These are phyloP conservation scores for Phytophthora colocasiae DNA, from an alignment of 352 stramenopile species.

Conservation along the genomic window DNA sequence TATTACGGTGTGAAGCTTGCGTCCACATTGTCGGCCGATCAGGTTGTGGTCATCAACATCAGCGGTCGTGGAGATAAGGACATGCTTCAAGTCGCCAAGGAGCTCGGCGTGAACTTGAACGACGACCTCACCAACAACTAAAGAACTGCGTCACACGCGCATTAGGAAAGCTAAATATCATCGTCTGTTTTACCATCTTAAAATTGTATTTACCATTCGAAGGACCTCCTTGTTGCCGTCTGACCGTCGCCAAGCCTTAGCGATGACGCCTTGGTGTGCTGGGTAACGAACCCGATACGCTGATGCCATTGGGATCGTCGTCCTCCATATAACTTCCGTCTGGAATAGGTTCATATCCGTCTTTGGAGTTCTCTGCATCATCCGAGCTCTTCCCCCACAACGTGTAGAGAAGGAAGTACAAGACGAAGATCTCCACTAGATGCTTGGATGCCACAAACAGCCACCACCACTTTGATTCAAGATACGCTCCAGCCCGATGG, in stretches of 20 bases:
- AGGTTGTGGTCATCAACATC: slow-evolving; percentile 98
- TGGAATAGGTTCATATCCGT: slow-evolving; percentile 82
- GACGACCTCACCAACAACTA: slow-evolving; percentile 84
- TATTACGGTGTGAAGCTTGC: slow-evolving; percentile 95
- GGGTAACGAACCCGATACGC: slow-evolving; percentile 34
- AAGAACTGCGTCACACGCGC: slow-evolving; percentile 17
- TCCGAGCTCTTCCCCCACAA: slow-evolving; percentile 86
- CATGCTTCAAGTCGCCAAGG: slow-evolving; percentile 98
- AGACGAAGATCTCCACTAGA: slow-evolving; percentile 92
- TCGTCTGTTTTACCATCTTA: slow-evolving; percentile 26
- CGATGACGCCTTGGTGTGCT: slow-evolving; percentile 39
- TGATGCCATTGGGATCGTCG: slow-evolving; percentile 58
- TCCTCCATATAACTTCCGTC: slow-evolving; percentile 64
- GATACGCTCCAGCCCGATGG: slow-evolving; percentile 85
- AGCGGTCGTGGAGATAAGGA: slow-evolving; percentile 99
- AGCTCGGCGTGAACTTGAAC: slow-evolving; percentile 94
- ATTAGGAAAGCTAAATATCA: slow-evolving; percentile 35
- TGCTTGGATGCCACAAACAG: slow-evolving; percentile 95
- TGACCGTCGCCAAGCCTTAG: slow-evolving; percentile 12
- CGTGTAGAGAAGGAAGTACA: slow-evolving; percentile 96
- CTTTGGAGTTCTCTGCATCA: slow-evolving; percentile 65
- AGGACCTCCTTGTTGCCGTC: slow-evolving; percentile 4
- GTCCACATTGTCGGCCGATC: slow-evolving; percentile 85
- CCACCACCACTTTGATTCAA: slow-evolving; percentile 92
- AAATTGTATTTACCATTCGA: slow-evolving; percentile 13